Evolutionary conservation across 2,329 filamentous ascomycete species (phyloP).

Genomic region (Verticillium nubilum): DNA sequence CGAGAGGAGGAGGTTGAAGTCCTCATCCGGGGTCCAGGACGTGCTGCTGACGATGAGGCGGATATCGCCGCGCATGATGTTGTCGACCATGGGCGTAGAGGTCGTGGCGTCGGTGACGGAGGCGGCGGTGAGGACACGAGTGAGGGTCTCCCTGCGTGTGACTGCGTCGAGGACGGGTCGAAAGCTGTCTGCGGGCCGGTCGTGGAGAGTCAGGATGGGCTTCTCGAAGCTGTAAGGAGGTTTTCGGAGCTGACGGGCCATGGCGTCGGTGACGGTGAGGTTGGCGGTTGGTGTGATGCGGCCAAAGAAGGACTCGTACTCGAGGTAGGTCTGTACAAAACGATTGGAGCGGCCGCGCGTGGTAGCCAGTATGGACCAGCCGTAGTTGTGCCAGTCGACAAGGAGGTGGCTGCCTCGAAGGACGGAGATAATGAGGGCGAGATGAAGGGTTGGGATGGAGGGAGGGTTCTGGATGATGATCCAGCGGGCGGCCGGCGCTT

Average conservation of each 20-base stretch:
- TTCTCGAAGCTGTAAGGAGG: slow-evolving; percentile 60
- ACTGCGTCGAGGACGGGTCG: slow-evolving; percentile 54
- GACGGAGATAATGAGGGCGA: slow-evolving; percentile 67
- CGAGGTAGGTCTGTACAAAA: slow-evolving; percentile 69
- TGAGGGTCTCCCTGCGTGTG: slow-evolving; percentile 24
- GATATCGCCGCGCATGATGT: slow-evolving; percentile 52
- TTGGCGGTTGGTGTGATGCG: slow-evolving; percentile 64
- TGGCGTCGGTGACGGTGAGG: slow-evolving; percentile 84
- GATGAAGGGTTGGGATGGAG: slow-evolving; percentile 81
- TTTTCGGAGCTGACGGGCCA: slow-evolving; percentile 65
- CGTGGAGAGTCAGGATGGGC: slow-evolving; percentile 70
- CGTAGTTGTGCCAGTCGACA: slow-evolving; percentile 99
- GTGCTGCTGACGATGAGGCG: slow-evolving; percentile 85
- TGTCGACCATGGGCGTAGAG: slow-evolving; percentile 19
- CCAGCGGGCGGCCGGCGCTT: slow-evolving; percentile 70
- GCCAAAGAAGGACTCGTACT: slow-evolving; percentile 72
- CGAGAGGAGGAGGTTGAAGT: slow-evolving; percentile 82
- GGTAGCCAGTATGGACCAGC: slow-evolving; percentile 80
- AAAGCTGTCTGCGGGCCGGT: slow-evolving; percentile 80
- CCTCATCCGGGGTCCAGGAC: slow-evolving; percentile 95
- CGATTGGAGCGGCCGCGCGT: slow-evolving; percentile 56
- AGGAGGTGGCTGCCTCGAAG: slow-evolving; percentile 76
- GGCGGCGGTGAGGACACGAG: slow-evolving; percentile 57
- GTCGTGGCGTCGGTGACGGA: slow-evolving; percentile 57
- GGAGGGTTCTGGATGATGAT: slow-evolving; percentile 93